These are phyloP conservation scores for Aeminium ludgeri DNA, from an alignment of 495 filamentous ascomycete species.

Conservation along the genomic window DNA sequence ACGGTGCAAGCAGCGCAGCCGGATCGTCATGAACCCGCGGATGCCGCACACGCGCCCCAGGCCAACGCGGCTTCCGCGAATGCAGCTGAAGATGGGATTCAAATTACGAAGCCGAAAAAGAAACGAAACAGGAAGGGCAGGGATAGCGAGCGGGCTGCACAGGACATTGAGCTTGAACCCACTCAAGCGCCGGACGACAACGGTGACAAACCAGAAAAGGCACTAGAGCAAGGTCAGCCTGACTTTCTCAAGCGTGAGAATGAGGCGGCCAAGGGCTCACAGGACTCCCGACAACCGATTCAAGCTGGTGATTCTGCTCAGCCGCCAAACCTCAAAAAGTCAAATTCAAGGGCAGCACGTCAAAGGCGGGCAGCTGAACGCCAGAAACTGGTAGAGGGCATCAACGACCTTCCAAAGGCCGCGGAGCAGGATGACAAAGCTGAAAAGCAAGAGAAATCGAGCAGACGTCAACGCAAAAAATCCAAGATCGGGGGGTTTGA, in stretches of 20 bases:
- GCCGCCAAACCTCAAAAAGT: too few relatives aligned
- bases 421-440: neutral
- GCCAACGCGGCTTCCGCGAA: neutral
- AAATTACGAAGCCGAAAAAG: constrained; percentile 1
- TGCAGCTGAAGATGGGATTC: neutral
- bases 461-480: neutral
- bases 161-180: neutral
- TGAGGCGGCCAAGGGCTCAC: too few relatives aligned
- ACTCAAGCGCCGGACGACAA: too few relatives aligned
- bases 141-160: neutral
- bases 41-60: neutral
- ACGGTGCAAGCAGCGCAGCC: too few relatives aligned
- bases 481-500: neutral
- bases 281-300: too few relatives aligned
- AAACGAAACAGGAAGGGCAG: constrained; percentile 1
- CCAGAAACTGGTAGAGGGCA: neutral
- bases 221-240: too few relatives aligned
- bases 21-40: neutral
- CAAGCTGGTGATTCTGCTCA: too few relatives aligned
- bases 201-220: too few relatives aligned
- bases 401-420: neutral
- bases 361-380: too few relatives aligned
- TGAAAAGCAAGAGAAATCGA: neutral
- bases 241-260: too few relatives aligned
- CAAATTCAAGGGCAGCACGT: too few relatives aligned